phyloP scores from a whole-genome alignment of 768 basidiomycete genomes.

The Cystoderma amianthinum region DNA sequence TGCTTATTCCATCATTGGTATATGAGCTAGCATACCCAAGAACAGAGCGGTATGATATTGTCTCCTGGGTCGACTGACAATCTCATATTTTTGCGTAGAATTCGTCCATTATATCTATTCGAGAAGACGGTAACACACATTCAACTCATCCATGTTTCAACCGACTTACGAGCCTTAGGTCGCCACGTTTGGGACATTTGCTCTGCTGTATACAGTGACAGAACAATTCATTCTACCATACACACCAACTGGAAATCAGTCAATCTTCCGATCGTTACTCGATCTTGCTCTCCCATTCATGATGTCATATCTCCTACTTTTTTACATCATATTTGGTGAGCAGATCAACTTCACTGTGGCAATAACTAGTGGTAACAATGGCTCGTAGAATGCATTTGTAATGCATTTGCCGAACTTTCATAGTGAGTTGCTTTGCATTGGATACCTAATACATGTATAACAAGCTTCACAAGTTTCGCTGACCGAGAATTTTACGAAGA shows the following conservation, averaged over 20 bases:
- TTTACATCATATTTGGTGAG: conserved; percentile 81
- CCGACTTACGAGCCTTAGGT: conserved; percentile 35
- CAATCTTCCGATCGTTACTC: conserved; percentile 69
- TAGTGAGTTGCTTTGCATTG: conserved; percentile 41
- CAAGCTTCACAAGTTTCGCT: conserved; percentile 60
- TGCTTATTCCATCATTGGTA: conserved; percentile 86
- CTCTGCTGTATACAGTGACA: conserved; percentile 86
- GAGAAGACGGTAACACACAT: conserved; percentile 50
- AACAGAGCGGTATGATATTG: conserved; percentile 59
- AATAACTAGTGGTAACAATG: background rate
- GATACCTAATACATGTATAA: background rate
- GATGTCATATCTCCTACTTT: conserved; percentile 83
- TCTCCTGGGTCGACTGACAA: background rate
- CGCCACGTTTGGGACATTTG: conserved; percentile 95
- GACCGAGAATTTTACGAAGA: conserved; percentile 97
- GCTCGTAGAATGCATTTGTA: conserved; percentile 84
- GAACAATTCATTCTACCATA: conserved; percentile 92
- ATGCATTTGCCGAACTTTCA: conserved; percentile 90
- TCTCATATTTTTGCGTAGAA: conserved; percentile 22
- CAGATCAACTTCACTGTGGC: background rate
- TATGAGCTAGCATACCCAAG: conserved; percentile 97
- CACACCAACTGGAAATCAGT: conserved; percentile 62
- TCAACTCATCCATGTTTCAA: background rate
- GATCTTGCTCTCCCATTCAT: conserved; percentile 92
- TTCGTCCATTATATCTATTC: conserved; percentile 76